These are phyloP conservation scores for Aquanectria penicillioides DNA, from an alignment of 2,329 filamentous ascomycete species.

Conservation along the genomic window DNA sequence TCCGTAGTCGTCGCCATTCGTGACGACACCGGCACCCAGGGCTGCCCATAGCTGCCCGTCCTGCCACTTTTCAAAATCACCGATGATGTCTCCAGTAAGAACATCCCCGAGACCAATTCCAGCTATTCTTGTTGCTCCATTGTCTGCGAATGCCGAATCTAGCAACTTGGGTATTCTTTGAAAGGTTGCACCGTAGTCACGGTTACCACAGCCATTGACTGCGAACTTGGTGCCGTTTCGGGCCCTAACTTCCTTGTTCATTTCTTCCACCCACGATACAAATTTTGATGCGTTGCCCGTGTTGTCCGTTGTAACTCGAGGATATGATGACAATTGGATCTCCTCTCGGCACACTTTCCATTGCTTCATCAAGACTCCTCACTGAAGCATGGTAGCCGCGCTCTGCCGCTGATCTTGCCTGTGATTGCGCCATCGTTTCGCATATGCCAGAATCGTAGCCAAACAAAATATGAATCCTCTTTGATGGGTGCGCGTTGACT, in stretches of 20 bases:
- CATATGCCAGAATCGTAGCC: slow-evolving; percentile 77
- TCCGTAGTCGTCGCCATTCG: slow-evolving; percentile 48
- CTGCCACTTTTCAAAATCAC: slow-evolving; percentile 70
- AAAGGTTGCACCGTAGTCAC: slow-evolving; percentile 67
- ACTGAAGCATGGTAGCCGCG: slow-evolving; percentile 64
- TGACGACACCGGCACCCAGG: slow-evolving; percentile 55
- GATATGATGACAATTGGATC: slow-evolving; percentile 71
- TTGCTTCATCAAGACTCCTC: slow-evolving; percentile 66
- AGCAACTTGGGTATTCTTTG: slow-evolving; percentile 70
- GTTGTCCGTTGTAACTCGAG: slow-evolving; percentile 76
- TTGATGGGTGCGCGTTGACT: slow-evolving; percentile 13
- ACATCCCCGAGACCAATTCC: slow-evolving; percentile 65
- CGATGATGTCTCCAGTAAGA: slow-evolving; percentile 68
- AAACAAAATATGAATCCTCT: slow-evolving; percentile 69
- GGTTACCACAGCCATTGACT: slow-evolving; percentile 73
- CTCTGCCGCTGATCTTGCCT: slow-evolving; percentile 63
- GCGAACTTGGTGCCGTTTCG: slow-evolving; percentile 68
- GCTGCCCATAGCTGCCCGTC: slow-evolving; percentile 59
- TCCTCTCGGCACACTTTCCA: slow-evolving; percentile 63
- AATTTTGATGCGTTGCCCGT: slow-evolving; percentile 76
- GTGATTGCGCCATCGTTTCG: slow-evolving; percentile 69
- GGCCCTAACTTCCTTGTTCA: slow-evolving; percentile 53
- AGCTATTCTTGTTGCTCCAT: slow-evolving; percentile 39
- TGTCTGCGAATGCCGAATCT: slow-evolving; percentile 56
- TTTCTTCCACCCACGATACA: slow-evolving; percentile 67